Evolutionary conservation across 208 protist genomes (phyloP).

Genomic region (Porcisia hertigi): DNA sequence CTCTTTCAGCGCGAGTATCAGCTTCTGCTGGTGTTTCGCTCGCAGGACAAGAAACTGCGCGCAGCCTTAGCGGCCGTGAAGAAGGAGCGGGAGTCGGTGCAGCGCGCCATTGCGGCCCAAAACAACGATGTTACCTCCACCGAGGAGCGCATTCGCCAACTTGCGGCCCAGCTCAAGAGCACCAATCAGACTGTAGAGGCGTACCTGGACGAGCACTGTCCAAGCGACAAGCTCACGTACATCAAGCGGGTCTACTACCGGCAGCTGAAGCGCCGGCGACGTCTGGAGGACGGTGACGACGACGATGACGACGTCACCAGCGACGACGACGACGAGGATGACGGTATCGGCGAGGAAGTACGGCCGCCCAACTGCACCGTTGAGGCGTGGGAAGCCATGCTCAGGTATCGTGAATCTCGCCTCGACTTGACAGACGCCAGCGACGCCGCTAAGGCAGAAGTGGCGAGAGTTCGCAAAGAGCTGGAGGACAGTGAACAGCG

Average conservation of each 20-base stretch:
- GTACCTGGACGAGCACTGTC: conserved; percentile 83
- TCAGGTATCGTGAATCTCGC: conserved; percentile 87
- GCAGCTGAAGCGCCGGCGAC: conserved; percentile 89
- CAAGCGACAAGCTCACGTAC: conserved; percentile 68
- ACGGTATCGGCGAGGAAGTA: conserved; percentile 91
- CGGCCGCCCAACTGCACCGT: conserved; percentile 89
- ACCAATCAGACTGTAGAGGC: conserved; percentile 78
- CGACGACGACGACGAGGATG: conserved; percentile 87
- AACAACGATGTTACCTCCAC: conserved; percentile 46
- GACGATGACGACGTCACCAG: conserved; percentile 86
- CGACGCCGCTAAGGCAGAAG: conserved; percentile 56
- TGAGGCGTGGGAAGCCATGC: conserved; percentile 85
- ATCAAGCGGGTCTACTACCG: conserved; percentile 92
- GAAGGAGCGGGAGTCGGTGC: conserved; percentile 65
- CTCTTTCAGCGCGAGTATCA: conserved; percentile 95
- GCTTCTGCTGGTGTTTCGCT: conserved; percentile 94
- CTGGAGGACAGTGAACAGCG: conserved; percentile 51
- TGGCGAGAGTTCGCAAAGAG: conserved; percentile 30
- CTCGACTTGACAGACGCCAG: conserved; percentile 92
- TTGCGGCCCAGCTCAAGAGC: conserved; percentile 71
- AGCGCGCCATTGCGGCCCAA: conserved; percentile 61
- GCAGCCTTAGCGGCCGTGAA: conserved; percentile 55
- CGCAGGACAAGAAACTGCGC: conserved; percentile 80
- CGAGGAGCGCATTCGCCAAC: conserved; percentile 54
- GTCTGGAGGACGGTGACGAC: conserved; percentile 66